Percentiles rank a stretch among this genome's conserved stretches.
Evolutionary conservation across 768 basidiomycete genomes (phyloP).

Genomic region (Clitopilus passeckerianus): DNA sequence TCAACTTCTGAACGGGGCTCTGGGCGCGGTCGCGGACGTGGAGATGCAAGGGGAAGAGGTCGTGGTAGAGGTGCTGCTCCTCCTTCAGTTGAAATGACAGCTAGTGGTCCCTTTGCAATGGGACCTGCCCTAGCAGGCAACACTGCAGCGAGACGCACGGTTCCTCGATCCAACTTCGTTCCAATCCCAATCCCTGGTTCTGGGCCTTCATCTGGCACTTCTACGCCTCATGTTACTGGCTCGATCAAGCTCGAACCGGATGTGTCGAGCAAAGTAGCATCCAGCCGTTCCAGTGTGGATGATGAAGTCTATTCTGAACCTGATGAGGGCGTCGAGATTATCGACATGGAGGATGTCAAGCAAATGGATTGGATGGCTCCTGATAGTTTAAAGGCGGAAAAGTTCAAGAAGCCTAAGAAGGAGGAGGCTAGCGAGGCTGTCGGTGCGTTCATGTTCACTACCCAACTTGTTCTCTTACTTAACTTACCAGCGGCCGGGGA

Average conservation of each 20-base stretch:
- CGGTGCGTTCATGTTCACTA: conserved; percentile 15
- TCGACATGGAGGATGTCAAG: conserved; percentile 75
- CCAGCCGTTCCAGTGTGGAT: conserved; percentile 35
- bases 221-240: conserved; percentile 43
- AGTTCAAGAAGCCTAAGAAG: conserved; percentile 35
- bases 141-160: conserved; percentile 38
- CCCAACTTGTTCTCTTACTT: background rate
- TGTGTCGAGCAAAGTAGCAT: conserved; percentile 21
- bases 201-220: conserved; percentile 39
- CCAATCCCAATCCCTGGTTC: conserved; percentile 38
- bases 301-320: conserved; percentile 81
- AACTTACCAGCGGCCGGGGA: conserved; percentile 18
- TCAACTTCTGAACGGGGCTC: conserved; percentile 39
- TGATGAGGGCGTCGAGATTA: conserved; percentile 82
- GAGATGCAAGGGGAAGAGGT: conserved; percentile 47
- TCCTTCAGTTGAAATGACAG: conserved; percentile 67
- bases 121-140: conserved; percentile 69
- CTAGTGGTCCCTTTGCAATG: conserved; percentile 85
- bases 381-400: conserved; percentile 58
- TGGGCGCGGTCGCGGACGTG: conserved; percentile 42
- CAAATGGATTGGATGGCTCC: conserved; percentile 90
- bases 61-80: conserved; percentile 48
- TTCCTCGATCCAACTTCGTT: conserved; percentile 53
- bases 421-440: conserved; percentile 29
- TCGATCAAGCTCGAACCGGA: conserved; percentile 38